A percentile compares a stretch with the other conserved stretches of the same genome.
These are phyloP conservation scores for Amanita phalloides DNA, from an alignment of 768 basidiomycete genomes.

Conservation along the genomic window DNA sequence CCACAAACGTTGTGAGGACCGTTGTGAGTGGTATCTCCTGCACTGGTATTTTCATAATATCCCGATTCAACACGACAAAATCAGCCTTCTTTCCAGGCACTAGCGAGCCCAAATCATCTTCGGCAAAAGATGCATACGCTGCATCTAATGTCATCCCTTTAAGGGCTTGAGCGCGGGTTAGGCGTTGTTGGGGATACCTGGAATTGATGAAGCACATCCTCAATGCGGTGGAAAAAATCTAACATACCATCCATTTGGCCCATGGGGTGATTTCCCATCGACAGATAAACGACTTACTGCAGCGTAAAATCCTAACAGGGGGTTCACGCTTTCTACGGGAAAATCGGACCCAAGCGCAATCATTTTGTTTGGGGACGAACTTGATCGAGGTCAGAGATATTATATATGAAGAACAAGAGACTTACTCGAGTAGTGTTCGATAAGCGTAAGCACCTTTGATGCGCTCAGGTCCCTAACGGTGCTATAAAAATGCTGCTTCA, in stretches of 20 bases:
- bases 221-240: not conserved
- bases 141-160: constrained; percentile 88
- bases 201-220: not conserved
- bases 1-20: constrained; percentile 66
- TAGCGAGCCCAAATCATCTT: constrained; percentile 63
- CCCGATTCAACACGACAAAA: constrained; percentile 71
- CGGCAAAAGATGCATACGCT: constrained; percentile 80
- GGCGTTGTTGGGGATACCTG: constrained; percentile 69
- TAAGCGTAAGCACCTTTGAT: constrained; percentile 90
- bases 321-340: constrained; percentile 87
- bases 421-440: constrained; percentile 59
- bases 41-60: constrained; percentile 61
- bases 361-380: constrained; percentile 32
- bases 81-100: constrained; percentile 76
- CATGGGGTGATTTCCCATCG: constrained; percentile 75
- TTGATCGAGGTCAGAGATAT: not conserved
- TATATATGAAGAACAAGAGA: not conserved
- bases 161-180: constrained; percentile 74
- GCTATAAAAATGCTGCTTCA: not conserved
- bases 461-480: constrained; percentile 52
- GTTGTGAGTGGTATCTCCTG: constrained; percentile 54
- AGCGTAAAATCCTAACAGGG: constrained; percentile 84
- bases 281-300: constrained; percentile 65
- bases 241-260: constrained; percentile 67
- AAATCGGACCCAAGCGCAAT: constrained; percentile 90